Evolutionary conservation across 2,329 filamentous ascomycete genomes (phyloP).

Genomic region (Beauveria sp.): DNA sequence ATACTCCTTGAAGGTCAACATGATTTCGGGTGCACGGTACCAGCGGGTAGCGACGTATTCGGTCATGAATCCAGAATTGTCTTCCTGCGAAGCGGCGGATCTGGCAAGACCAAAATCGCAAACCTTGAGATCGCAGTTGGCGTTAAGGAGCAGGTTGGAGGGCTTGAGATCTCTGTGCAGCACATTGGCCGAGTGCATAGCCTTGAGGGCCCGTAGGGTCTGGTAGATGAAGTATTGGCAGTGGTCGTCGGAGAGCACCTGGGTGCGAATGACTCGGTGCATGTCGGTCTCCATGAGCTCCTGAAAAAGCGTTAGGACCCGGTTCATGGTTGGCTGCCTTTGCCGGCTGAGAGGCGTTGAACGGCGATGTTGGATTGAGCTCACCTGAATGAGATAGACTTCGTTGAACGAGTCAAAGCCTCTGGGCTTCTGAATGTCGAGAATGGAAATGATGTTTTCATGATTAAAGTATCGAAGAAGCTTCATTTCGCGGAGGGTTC

Average conservation of each 20-base stretch:
- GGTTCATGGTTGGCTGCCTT: not conserved
- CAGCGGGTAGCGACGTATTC: constrained; percentile 99
- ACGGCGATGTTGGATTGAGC: constrained; percentile 15
- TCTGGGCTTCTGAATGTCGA: constrained; percentile 96
- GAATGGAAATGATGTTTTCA: constrained; percentile 98
- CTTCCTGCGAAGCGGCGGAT: constrained; percentile 92
- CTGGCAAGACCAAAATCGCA: constrained; percentile 96
- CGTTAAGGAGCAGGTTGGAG: constrained; percentile 92
- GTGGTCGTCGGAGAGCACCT: constrained; percentile 97
- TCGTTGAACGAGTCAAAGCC: constrained; percentile 96
- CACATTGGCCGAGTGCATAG: constrained; percentile 98
- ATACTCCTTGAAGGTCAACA: constrained; percentile 99
- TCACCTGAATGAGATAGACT: constrained; percentile 95
- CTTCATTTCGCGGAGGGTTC: constrained; percentile 98
- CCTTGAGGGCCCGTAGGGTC: constrained; percentile 92
- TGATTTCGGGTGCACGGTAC: constrained; percentile 98
- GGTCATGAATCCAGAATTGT: constrained; percentile 99
- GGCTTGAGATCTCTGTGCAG: constrained; percentile 96
- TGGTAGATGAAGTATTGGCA: constrained; percentile 99
- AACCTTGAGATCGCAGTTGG: constrained; percentile 98
- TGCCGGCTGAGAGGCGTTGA: not conserved
- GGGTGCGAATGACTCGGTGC: constrained; percentile 97
- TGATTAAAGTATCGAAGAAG: constrained; percentile 98
- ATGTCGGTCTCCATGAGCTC: constrained; percentile 99
- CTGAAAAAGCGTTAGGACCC: constrained; percentile 33